Base-by-base conservation (phyloP, 177 flowering plant genomes). In the Tripterygium wilfordii region DNA sequence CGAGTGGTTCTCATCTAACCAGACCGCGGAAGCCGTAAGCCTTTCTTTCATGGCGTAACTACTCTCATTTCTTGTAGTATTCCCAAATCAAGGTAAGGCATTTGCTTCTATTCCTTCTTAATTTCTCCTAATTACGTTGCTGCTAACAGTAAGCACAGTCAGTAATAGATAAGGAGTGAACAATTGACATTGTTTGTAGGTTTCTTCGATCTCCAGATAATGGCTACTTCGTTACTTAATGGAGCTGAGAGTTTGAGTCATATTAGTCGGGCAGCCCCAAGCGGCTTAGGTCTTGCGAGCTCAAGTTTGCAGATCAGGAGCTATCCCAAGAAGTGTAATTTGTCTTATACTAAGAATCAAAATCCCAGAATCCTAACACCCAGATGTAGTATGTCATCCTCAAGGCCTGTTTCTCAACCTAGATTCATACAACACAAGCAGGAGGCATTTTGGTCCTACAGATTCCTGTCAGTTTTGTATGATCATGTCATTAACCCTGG, bases 361-460 rank as follows among this genome's bases (percentile, higher is more conserved):
- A 49, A 10, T 13, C 2, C 50, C 5, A 50, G 38, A 44, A 20
- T 23, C 5, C 27, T 49, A 4, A 15, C 50, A 20, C 55, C 55
- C 43, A 58, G 49, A 31, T 58, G 62, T 24, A 27, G 44, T 45
- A 10, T 48, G 14, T 46, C 53, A 21, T 27, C 83, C 5, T 56
- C 96, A 0, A 68, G 96, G 63, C 96, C 96, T 12, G 77, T 77
- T 48, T 78, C 95, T 8, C 95, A 83, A 66, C 95, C 83, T 5
- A 75, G 98, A 64, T 85, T 91, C 67, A 91, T 88, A 20, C 98
- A 92, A 58, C 85, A 92, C 76, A 92, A 92, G 60, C 70, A 92
- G 40, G 96, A 89, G 76, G 98, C 96, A 0, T 92, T 88, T 57
- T 89, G 88, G 98, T 89, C 86, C 63, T 92, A 92, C 26, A 72